Base-by-base conservation (phyloP, 2,329 filamentous ascomycete genomes). In the Diaporthe citrichinensis region DNA sequence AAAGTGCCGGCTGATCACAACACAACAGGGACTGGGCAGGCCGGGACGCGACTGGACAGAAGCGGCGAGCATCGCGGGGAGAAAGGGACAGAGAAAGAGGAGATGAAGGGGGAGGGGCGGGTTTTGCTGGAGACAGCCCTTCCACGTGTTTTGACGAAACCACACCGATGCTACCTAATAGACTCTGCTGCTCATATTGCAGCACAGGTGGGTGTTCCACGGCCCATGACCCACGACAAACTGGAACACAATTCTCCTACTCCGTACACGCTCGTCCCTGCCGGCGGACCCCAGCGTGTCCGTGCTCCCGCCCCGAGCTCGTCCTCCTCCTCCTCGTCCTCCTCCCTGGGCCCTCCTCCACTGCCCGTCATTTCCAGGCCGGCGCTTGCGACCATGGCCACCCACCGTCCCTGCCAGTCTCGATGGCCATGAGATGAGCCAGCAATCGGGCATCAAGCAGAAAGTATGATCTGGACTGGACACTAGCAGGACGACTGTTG, bases 241-340 rank as follows among this genome's bases (percentile, higher is more conserved):
- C 31, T 69, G 49, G 65, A 69, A 69, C 65, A 41, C 65, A 69
- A 41, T 69, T 55, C 65, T 69, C 46, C 49, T 55, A 68, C 28
- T 68, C 46, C 65, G 46, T 68, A 39, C 65, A 36, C 65, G 49
- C 65, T 69, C 65, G 65, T 39, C 46, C 65, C 65, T 68, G 65
- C 44, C 62, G 49, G 65, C 65, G 65, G 65, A 69, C 65, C 65
- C 65, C 65, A 69, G 49, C 65, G 72, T 39, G 72, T 71, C 72
- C 72, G 72, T 74, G 72, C 72, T 74, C 62, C 61, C 72, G 72
- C 61, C 51, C 72, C 53, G 72, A 39, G 53, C 62, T 59, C 51
- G 20, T 74, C 61, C 20, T 68, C 44, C 39, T 46, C 61, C 17
- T 68, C 62, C 49, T 55, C 62, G 20, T 59, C 28, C 34, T n/a